Evolutionary conservation across 2,329 filamentous ascomycete species (phyloP), one percentile per base, ranked within the genome.

Genomic region (Emergomyces africanus): DNA sequence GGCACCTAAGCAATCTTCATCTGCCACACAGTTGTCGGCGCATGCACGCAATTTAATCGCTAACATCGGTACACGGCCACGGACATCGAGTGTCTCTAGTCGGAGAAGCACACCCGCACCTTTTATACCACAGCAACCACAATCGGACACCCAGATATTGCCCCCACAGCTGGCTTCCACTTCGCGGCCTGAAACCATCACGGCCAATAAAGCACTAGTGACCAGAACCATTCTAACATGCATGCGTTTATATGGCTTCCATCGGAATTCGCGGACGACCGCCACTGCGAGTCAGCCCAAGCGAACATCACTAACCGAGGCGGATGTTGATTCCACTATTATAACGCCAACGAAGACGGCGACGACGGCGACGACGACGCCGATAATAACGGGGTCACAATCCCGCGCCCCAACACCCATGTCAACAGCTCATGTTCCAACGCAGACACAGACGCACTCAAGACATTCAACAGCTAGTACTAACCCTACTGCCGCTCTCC

Each of bases 191-290:
- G 46, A 59, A 20, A 62, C 54, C 15, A 66, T 74, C 49, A 58
- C 70, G 1, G 65, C 73, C 33, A 76, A 76, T 53, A 75, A 75
- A 60, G 70, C 71, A 46, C 65, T 72, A 23, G 71, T 75, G 37
- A 74, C 71, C 9, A 71, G 74, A 51, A 75, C 72, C 1, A 74
- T 75, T 8, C 61, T 76, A 57, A 76, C 74, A 0, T 74, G 72
- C 60, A 73, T 76, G 73, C 72, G 74, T 12, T 63, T 76, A 3
- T 76, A 75, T 58, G 74, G 74, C 0, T 76, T 70, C 61, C 70
- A 74, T 63, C 70, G 74, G 23, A 70, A 5, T 49, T 54, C 64
- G 65, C 5, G 63, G 60, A 28, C 67, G 66, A 15, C 37, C 30
- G 10, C 12, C 50, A 12, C 30, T 25, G 20, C 30, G 8, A 25